Conservation (phyloP, 257 asterid genomes). For the Perilla frutescens region DNA sequence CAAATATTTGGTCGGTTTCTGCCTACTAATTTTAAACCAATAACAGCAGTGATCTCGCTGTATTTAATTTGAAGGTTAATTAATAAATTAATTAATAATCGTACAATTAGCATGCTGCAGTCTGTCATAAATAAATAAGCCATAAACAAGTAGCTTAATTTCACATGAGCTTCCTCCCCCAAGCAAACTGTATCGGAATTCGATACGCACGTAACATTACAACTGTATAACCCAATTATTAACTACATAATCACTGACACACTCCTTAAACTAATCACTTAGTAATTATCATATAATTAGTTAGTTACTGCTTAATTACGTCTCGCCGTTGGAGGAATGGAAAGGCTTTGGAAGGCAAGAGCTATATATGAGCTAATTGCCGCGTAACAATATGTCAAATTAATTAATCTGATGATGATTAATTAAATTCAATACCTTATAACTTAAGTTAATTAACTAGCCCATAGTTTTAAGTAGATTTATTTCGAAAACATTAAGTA, state of each 20-base stretch:
- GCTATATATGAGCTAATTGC: neutral
- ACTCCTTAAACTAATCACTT: neutral
- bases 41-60: slow-evolving; percentile 33
- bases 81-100: slow-evolving; percentile 1
- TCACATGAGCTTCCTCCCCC: slow-evolving; percentile 32
- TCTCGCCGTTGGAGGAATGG: neutral
- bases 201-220: slow-evolving; percentile 40
- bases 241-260: slow-evolving; percentile 34
- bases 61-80: slow-evolving; percentile 2
- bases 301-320: slow-evolving; percentile 27
- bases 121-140: slow-evolving; percentile 43
- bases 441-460: neutral
- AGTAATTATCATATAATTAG: neutral
- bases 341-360: neutral
- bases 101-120: slow-evolving; percentile 38
- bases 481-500: too few species aligned
- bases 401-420: neutral
- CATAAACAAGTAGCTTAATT: slow-evolving; percentile 31
- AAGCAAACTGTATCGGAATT: slow-evolving; percentile 41
- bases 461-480: neutral
- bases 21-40: neutral
- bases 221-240: slow-evolving; percentile 36
- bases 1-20: slow-evolving; percentile 10
- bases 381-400: neutral
- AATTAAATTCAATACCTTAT: too few species aligned